Evolutionary conservation across 129 eudicot genomes (phyloP), one percentile per base, ranked within the genome.

Genomic region (Pseudognaphalium luteoalbum): DNA sequence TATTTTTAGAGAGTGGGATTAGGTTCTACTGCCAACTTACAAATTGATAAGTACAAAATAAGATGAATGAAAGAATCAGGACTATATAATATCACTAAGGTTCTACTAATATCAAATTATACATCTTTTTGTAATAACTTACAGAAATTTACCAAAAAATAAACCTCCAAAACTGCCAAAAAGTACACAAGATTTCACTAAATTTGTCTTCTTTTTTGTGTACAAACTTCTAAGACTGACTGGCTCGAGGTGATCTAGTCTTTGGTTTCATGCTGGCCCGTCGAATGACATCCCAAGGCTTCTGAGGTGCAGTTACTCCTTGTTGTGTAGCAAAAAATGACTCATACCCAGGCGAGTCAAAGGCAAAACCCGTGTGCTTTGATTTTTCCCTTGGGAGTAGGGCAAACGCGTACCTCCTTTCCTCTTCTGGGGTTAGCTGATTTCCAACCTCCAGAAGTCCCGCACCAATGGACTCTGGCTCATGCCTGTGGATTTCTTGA

Each of bases 271-370:
- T 86, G 85, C 93, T 91, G 34, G 98, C 98, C 85, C 98, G 83
- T 66, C 96, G 83, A 33, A 88, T 96, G 76, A 94, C 98, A 33
- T 94, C 98, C 98, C 98, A 94, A 11, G 98, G 83, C 83, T 94
- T 94, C 54, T 94, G 98, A 68, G 97, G 97, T 11, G 86, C 93
- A 17, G 16, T 69, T 19, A 94, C 97, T 4, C 98, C 98, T 37
- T 90, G 96, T 52, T 94, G 97, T 32, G 96, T 83, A 32, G 98
- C 98, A 33, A 94, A 94, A 82, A 94, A 94, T 10, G 98, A 94
- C 85, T 94, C 98, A 12, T 94, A 94, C 37, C 98, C 98, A 0
- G 98, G 98, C 1, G 98, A 94, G 82, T 94, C 98, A 74, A 94
- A 94, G 29, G 98, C 98, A 56, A 94, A 94, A 63, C 98, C 98